Evolutionary conservation across 1,284 basidiomycete genomes (phyloP).

Genomic region (Cryptococcus jaspeensis): DNA sequence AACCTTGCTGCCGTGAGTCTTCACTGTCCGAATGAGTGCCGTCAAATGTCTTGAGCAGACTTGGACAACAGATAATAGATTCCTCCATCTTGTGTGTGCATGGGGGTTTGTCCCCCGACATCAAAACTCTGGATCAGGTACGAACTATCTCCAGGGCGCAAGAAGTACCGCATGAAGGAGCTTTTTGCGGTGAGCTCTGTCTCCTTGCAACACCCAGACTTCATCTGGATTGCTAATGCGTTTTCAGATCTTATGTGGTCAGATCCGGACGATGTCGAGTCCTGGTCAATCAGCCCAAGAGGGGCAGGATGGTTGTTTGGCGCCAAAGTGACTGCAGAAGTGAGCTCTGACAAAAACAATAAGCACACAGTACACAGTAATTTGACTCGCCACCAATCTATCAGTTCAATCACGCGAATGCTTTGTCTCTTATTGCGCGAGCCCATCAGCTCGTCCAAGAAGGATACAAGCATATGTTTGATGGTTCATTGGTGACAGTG

Average conservation of each 20-base stretch:
- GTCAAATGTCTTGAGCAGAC: background rate
- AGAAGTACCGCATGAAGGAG: constrained; percentile 96
- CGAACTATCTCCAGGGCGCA: constrained; percentile 86
- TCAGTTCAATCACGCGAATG: constrained; percentile 90
- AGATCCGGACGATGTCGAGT: constrained; percentile 92
- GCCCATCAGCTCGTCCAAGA: constrained; percentile 96
- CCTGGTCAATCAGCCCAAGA: constrained; percentile 91
- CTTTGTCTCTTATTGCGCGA: constrained; percentile 76
- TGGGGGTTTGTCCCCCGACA: constrained; percentile 88
- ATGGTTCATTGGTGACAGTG: constrained; percentile 88
- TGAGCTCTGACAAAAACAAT: constrained; percentile 41
- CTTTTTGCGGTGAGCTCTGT: constrained; percentile 75
- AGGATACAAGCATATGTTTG: constrained; percentile 98
- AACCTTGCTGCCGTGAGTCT: constrained; percentile 82
- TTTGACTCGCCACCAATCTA: background rate
- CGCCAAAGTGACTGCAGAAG: constrained; percentile 78
- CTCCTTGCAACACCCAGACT: background rate
- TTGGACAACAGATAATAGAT: constrained; percentile 75
- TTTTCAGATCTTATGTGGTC: constrained; percentile 90
- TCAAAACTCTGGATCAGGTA: constrained; percentile 88
- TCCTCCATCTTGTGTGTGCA: constrained; percentile 88
- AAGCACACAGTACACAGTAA: background rate
- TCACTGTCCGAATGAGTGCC: background rate
- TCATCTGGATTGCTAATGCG: background rate
- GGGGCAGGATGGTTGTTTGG: constrained; percentile 98